These are phyloP conservation scores for Candida piceae DNA, from an alignment of 805 yeast genomes.

Conservation along the genomic window DNA sequence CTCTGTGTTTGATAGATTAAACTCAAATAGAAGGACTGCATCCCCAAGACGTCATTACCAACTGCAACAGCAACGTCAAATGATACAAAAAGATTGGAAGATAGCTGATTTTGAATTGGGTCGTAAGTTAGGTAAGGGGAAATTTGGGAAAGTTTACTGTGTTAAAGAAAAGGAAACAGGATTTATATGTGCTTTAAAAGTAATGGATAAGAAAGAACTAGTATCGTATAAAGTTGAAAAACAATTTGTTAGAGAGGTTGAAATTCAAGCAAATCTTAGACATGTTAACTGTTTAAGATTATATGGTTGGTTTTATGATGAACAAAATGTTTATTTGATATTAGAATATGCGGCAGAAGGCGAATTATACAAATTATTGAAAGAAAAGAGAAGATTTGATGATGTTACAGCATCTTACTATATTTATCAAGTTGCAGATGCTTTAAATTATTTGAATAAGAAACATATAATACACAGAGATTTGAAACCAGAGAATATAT, in stretches of 20 bases:
- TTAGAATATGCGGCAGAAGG: conserved; percentile 84
- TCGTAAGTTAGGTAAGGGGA: conserved; percentile 83
- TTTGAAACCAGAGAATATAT: conserved; percentile 88
- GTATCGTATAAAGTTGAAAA: conserved; percentile 70
- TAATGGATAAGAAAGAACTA: conserved; percentile 80
- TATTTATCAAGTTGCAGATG: conserved; percentile 77
- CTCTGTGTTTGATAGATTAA: conserved; percentile 4
- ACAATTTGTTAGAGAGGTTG: conserved; percentile 87
- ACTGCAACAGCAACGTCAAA: background rate
- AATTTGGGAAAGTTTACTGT: conserved; percentile 89
- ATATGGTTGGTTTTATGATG: conserved; percentile 82
- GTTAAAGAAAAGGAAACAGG: conserved; percentile 73
- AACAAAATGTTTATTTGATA: conserved; percentile 71
- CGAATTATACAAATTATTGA: conserved; percentile 73
- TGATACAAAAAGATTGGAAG: conserved; percentile 20
- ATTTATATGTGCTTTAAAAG: conserved; percentile 83
- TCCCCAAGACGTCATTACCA: background rate
- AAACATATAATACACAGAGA: conserved; percentile 87
- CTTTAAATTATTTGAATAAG: conserved; percentile 70
- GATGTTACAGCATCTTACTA: conserved; percentile 74
- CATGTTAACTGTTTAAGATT: conserved; percentile 80
- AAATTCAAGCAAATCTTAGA: conserved; percentile 73
- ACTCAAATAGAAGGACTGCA: background rate
- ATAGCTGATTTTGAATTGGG: conserved; percentile 77
- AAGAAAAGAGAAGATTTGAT: conserved; percentile 61